Evolutionary conservation across 1,139 yeast species (phyloP).

Genomic region (Ogataea hybrid): DNA sequence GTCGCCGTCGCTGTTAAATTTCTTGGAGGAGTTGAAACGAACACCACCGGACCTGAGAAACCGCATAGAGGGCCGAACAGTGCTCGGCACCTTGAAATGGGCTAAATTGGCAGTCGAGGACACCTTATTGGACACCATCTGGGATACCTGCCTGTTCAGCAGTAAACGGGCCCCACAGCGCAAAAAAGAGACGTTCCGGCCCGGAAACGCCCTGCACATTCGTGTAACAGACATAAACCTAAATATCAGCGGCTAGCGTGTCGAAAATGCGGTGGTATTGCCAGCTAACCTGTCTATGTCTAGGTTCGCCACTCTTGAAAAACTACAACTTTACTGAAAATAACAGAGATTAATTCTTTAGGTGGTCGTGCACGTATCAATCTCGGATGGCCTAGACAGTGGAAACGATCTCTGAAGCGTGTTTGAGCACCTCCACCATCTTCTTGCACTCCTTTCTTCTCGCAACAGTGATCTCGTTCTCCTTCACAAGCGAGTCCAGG

Average conservation of each 20-base stretch:
- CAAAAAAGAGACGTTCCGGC: neutral
- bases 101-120: neutral
- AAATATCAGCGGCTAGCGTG: neutral
- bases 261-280: neutral
- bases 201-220: neutral
- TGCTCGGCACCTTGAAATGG: neutral
- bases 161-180: constrained; percentile 2
- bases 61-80: neutral
- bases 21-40: constrained; percentile 18
- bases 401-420: constrained; percentile 90
- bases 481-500: constrained; percentile 77
- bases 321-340: neutral
- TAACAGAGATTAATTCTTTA: neutral
- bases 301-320: constrained; percentile 6
- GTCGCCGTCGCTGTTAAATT: constrained; percentile 20
- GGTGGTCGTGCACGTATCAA: constrained; percentile 3
- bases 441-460: constrained; percentile 92
- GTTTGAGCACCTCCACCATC: constrained; percentile 88
- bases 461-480: constrained; percentile 88
- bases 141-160: neutral
- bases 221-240: constrained; percentile 1
- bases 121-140: neutral
- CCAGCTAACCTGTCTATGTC: neutral
- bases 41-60: neutral
- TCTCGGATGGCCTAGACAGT: constrained; percentile 52